Evolutionary conservation across 305 asterid genomes (phyloP).

Genomic region (Plantago lanceolata): DNA sequence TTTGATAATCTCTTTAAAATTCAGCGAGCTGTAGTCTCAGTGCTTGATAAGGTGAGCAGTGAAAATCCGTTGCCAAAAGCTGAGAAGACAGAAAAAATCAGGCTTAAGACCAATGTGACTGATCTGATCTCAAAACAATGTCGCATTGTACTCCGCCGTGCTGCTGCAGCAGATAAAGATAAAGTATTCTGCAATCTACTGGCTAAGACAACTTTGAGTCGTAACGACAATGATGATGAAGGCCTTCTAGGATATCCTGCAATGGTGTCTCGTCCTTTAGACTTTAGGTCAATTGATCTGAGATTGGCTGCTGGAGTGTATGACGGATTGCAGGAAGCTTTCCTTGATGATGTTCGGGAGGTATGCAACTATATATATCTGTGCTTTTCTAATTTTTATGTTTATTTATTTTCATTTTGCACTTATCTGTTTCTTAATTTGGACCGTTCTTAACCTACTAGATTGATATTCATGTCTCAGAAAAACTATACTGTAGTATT

Average conservation of each 20-base stretch:
- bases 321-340: conserved; percentile 85
- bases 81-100: conserved; percentile 65
- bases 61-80: conserved; percentile 55
- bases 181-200: conserved; percentile 85
- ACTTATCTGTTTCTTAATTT: not conserved
- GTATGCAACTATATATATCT: too few relatives aligned
- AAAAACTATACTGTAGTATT: too few relatives aligned
- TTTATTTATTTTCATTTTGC: too few relatives aligned
- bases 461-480: too few relatives aligned
- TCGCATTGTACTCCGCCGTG: conserved; percentile 70
- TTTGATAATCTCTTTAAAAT: conserved; percentile 24
- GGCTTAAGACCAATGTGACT: conserved; percentile 41
- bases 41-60: conserved; percentile 50
- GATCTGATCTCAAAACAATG: conserved; percentile 82
- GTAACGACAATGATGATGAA: conserved; percentile 73
- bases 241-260: conserved; percentile 91
- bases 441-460: not conserved
- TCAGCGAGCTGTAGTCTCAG: conserved; percentile 86
- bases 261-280: conserved; percentile 92
- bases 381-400: too few relatives aligned
- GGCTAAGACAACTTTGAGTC: conserved; percentile 63
- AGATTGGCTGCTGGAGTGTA: conserved; percentile 90
- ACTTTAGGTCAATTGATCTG: conserved; percentile 88
- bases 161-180: conserved; percentile 69
- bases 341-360: conserved; percentile 93